Base-by-base conservation (phyloP, 768 basidiomycete species). In the Russula brevipes region DNA sequence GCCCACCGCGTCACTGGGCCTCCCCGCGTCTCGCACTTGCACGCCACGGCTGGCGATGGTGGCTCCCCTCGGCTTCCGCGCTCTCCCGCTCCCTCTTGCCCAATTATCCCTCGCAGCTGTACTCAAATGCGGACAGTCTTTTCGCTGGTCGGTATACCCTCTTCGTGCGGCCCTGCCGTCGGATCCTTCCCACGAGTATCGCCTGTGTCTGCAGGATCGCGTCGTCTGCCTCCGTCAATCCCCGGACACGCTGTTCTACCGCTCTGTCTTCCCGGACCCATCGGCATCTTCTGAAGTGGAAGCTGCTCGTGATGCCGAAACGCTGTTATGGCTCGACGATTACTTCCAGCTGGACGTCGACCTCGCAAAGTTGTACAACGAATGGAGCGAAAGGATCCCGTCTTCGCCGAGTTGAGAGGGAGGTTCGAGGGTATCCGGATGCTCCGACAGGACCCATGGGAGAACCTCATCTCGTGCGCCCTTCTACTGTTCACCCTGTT, bases 381-480 rank as follows among this genome's bases (percentile, higher is more conserved):
- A 86, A 64, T 99, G 96, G 96, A 77, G 83, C 38, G 68, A 70
- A 76, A 80, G 51, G 97, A 99, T 70, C 76, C 81, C 36, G 85
- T 94, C 58, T 97, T 98, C 72, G 77, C 82, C 30, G 78, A 74
- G 42, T 73, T 88, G 41, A 80, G 80, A 64, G 76, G 81, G 24
- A 80, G 87, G 19, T 90, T 94, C 66, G 73, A 81, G 60, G 97
- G 97, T 8, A 90, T 96, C 50, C 76, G 95, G 58, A 86, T 98
- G 62, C 74, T 98, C 45, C 80, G 91, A 70, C 95, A 98, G 75
- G 94, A 96, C 71, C 92, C 93, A 67, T 98, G 93, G 88, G 96
- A 98, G 76, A 95, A 91, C 69, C 81, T 98, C 35, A 76, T 98
- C 49, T 94, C 92, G 94, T 97, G 74, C 69, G 91, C 84, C 8